Evolutionary conservation across 805 yeast species (phyloP).

Genomic region (Wickerhamomyces hampshirensis): DNA sequence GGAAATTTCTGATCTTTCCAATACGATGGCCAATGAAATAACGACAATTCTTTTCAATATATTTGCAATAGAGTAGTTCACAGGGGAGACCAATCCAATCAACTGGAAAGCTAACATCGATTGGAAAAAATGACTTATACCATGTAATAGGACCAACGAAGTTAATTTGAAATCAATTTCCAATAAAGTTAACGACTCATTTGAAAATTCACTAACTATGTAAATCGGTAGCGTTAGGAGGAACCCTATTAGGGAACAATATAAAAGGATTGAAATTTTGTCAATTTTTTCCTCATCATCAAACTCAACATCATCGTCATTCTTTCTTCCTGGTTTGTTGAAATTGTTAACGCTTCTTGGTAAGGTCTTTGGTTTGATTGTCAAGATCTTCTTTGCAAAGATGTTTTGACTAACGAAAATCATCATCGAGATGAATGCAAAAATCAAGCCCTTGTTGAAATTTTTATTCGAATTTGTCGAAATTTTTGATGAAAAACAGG

Average conservation of each 20-base stretch:
- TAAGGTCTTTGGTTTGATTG: conserved; percentile 35
- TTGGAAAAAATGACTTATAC: conserved; percentile 65
- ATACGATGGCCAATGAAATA: conserved; percentile 57
- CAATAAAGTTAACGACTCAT: conserved; percentile 22
- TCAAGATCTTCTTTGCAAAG: conserved; percentile 69
- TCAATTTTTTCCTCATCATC: conserved; percentile 45
- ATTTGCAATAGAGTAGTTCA: conserved; percentile 75
- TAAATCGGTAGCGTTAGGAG: conserved; percentile 63
- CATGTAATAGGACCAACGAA: conserved; percentile 50
- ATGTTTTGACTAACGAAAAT: conserved; percentile 77
- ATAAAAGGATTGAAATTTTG: conserved; percentile 65
- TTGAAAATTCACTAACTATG: conserved; percentile 46
- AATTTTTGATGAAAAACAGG: conserved; percentile 48
- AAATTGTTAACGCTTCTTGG: no score
- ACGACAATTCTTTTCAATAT: conserved; percentile 70
- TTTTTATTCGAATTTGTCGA: conserved; percentile 9
- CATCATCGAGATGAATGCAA: conserved; percentile 38
- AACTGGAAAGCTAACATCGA: conserved; percentile 73
- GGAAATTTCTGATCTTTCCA: conserved; percentile 47
- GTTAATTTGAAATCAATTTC: conserved; percentile 28
- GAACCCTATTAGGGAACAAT: conserved; percentile 70
- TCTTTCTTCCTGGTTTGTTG: conserved; percentile 6
- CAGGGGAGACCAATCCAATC: conserved; percentile 67
- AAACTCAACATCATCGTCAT: conserved; percentile 17
- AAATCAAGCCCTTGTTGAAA: conserved; percentile 30